phyloP scores from a whole-genome alignment of 2,329 filamentous ascomycete genomes.

The Nakataea oryzae region DNA sequence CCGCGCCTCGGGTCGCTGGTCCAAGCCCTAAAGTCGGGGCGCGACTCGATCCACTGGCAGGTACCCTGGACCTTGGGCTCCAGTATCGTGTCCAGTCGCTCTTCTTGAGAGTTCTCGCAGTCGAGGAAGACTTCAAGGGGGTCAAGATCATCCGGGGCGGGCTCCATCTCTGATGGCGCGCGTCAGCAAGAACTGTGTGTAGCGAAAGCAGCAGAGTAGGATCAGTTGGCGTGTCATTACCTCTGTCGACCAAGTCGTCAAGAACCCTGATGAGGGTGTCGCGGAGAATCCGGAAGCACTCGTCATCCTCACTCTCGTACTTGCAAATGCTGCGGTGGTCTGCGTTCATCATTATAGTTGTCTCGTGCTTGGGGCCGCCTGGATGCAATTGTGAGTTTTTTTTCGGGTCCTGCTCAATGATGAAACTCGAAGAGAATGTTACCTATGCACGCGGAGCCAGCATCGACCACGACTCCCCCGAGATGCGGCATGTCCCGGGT shows the following conservation, averaged over 20 bases:
- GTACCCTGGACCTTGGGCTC: conserved; percentile 10
- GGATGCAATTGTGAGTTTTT: too few species aligned
- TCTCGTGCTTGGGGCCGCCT: conserved; percentile 1
- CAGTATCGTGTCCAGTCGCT: not conserved
- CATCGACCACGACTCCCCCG: too few species aligned
- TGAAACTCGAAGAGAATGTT: too few species aligned
- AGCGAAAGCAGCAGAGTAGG: too few species aligned
- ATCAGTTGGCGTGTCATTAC: too few species aligned
- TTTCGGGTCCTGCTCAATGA: too few species aligned
- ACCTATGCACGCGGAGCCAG: conserved; percentile 1
- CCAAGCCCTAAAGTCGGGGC: conserved; percentile 8
- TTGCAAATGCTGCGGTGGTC: conserved; percentile 25
- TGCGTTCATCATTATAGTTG: conserved; percentile 13
- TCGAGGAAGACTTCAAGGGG: conserved; percentile 1
- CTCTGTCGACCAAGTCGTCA: not conserved
- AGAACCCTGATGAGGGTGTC: conserved; percentile 12
- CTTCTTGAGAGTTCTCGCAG: not conserved
- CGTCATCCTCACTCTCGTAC: conserved; percentile 17
- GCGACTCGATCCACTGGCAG: conserved; percentile 13
- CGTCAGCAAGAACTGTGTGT: not conserved
- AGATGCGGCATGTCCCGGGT: conserved; percentile 4
- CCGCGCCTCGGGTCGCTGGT: not conserved
- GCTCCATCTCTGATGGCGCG: not conserved
- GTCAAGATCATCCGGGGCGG: not conserved
- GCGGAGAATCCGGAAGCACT: conserved; percentile 16